A percentile compares a stretch with the other conserved stretches of the same genome.
Evolutionary conservation across 2,329 filamentous ascomycete genomes (phyloP).

Genomic region (Diaporthe ampelina): DNA sequence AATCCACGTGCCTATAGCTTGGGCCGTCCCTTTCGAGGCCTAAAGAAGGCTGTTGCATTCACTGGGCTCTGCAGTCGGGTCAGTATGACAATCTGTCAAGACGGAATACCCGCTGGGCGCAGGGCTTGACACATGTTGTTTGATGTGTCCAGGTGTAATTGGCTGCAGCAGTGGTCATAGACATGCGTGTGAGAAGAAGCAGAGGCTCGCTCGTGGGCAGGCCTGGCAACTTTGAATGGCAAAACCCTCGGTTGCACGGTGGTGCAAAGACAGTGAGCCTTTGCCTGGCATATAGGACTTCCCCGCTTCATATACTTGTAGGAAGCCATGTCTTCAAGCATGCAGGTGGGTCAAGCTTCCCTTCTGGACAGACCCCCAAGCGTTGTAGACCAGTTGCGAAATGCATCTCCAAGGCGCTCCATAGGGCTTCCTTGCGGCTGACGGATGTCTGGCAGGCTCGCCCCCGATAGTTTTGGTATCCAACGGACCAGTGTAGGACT

Average conservation of each 20-base stretch:
- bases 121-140: conserved; percentile 3
- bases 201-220: background rate
- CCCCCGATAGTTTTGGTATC: too few species aligned
- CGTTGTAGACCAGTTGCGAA: too few species aligned
- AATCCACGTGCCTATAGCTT: background rate
- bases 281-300: background rate
- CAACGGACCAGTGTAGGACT: background rate
- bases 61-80: background rate
- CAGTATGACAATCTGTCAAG: background rate
- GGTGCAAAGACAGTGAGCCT: background rate
- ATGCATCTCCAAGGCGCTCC: background rate
- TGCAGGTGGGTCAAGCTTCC: conserved; percentile 3
- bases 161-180: background rate
- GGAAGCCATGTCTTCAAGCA: conserved; percentile 11
- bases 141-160: conserved; percentile 22
- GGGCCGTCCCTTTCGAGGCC: background rate
- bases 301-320: background rate
- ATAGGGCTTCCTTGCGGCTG: background rate
- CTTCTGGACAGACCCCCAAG: background rate
- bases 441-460: background rate
- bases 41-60: background rate
- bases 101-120: background rate
- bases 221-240: background rate
- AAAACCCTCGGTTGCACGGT: background rate
- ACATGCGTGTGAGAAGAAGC: background rate